These are phyloP conservation scores for Diaporthe vaccinii DNA, from an alignment of 2,329 filamentous ascomycete genomes.

Conservation along the genomic window DNA sequence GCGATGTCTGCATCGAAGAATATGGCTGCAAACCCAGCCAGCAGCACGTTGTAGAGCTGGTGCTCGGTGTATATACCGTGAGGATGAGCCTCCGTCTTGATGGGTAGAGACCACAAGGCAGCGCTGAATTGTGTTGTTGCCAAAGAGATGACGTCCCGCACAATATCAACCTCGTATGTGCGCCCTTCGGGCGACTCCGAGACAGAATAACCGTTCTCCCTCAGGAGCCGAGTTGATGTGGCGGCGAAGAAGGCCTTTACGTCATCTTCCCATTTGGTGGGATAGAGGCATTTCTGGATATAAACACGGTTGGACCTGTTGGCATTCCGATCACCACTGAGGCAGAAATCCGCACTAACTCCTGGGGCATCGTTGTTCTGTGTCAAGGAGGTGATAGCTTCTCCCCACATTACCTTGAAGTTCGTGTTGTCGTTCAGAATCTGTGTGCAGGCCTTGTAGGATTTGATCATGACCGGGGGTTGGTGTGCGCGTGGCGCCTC, in stretches of 20 bases:
- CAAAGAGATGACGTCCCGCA: conserved; percentile 63
- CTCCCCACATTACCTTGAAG: conserved; percentile 72
- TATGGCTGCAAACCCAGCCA: conserved; percentile 69
- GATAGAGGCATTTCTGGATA: not conserved
- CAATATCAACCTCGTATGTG: conserved; percentile 71
- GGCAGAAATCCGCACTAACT: conserved; percentile 1
- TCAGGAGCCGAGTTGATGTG: not conserved
- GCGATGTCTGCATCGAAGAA: conserved; percentile 70
- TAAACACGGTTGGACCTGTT: not conserved
- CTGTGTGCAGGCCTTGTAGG: conserved; percentile 63
- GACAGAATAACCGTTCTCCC: not conserved
- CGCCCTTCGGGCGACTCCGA: conserved; percentile 55
- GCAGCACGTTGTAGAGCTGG: conserved; percentile 69
- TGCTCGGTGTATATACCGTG: conserved; percentile 68
- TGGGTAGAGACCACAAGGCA: conserved; percentile 65
- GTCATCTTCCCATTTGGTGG: not conserved
- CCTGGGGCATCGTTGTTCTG: conserved; percentile 40
- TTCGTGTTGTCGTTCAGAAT: conserved; percentile 66
- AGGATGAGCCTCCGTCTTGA: conserved; percentile 66
- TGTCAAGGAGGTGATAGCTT: conserved; percentile 63
- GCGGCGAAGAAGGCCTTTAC: conserved; percentile 5
- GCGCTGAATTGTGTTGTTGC: conserved; percentile 68
- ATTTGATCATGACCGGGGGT: conserved; percentile 63
- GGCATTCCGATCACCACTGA: not conserved
- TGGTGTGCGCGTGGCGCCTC: conserved; percentile 62